Percentiles rank a stretch among this genome's conserved stretches.
Conservation (phyloP, 768 basidiomycete species). For the Russula emetica region DNA sequence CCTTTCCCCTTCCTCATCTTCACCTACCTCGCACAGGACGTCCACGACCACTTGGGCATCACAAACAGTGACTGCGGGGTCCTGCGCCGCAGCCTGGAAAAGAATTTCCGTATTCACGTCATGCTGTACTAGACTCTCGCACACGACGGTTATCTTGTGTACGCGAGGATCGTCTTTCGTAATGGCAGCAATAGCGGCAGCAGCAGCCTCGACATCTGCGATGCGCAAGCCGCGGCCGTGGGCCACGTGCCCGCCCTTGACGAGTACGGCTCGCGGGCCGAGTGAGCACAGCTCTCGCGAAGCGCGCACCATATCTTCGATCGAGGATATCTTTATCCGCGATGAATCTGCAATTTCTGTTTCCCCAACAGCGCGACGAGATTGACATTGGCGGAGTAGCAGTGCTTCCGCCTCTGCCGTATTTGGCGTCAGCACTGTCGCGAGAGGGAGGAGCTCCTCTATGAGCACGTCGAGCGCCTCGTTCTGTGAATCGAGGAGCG, state of each 20-base stretch:
- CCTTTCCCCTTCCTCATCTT: slow-evolving; percentile 15
- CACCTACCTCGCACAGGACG: slow-evolving; percentile 46
- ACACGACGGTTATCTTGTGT: neutral
- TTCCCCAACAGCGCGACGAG: neutral
- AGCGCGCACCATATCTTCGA: slow-evolving; percentile 60
- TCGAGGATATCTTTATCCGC: slow-evolving; percentile 36
- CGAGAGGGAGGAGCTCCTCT: slow-evolving; percentile 62
- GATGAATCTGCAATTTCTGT: neutral
- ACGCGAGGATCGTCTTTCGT: neutral
- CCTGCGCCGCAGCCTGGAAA: slow-evolving; percentile 31
- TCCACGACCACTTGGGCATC: slow-evolving; percentile 52
- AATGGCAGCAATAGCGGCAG: neutral
- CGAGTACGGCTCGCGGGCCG: slow-evolving; percentile 56
- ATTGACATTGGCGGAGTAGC: slow-evolving; percentile 41
- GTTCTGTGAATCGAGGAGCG: slow-evolving; percentile 51
- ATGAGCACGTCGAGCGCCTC: slow-evolving; percentile 61
- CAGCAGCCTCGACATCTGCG: slow-evolving; percentile 41
- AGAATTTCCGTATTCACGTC: slow-evolving; percentile 65
- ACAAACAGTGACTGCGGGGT: slow-evolving; percentile 22
- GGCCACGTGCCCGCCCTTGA: slow-evolving; percentile 82
- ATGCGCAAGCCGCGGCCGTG: slow-evolving; percentile 32
- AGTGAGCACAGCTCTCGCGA: slow-evolving; percentile 46
- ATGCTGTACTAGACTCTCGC: slow-evolving; percentile 31
- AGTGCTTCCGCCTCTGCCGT: slow-evolving; percentile 69
- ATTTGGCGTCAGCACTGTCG: slow-evolving; percentile 80